These are phyloP conservation scores for Backusella mclennaniae DNA, from an alignment of 192 early-diverging fungal species.

Conservation along the genomic window DNA sequence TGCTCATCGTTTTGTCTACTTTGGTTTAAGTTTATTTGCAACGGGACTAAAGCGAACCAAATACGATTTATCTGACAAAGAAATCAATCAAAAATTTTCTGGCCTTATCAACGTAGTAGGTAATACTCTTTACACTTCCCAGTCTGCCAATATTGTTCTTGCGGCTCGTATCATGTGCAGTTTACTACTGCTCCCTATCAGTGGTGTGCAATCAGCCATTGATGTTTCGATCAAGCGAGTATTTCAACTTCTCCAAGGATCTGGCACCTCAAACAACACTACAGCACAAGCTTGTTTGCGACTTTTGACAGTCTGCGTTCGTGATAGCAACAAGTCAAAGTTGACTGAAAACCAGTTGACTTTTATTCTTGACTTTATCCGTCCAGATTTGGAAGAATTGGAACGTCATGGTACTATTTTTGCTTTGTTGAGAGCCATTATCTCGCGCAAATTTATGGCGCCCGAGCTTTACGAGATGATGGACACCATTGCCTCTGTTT, in stretches of 20 bases:
- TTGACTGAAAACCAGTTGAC: slow-evolving; percentile 78
- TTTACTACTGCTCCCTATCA: slow-evolving; percentile 72
- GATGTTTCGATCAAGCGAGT: slow-evolving; percentile 73
- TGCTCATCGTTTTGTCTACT: slow-evolving; percentile 88
- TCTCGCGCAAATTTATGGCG: slow-evolving; percentile 80
- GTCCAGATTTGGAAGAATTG: slow-evolving; percentile 87
- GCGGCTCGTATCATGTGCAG: slow-evolving; percentile 73
- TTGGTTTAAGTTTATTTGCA: slow-evolving; percentile 87
- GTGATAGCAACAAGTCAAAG: slow-evolving; percentile 66
- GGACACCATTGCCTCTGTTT: slow-evolving; percentile 73
- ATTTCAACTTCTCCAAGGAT: slow-evolving; percentile 71
- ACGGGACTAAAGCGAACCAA: slow-evolving; percentile 60
- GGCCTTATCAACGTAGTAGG: slow-evolving; percentile 81
- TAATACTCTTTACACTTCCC: slow-evolving; percentile 82
- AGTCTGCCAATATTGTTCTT: slow-evolving; percentile 62
- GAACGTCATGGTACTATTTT: slow-evolving; percentile 84
- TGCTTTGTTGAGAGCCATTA: slow-evolving; percentile 81
- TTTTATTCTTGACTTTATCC: slow-evolving; percentile 73
- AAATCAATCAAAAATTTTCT: slow-evolving; percentile 72
- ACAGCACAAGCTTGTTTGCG: slow-evolving; percentile 80
- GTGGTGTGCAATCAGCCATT: slow-evolving; percentile 62
- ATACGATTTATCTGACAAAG: slow-evolving; percentile 51
- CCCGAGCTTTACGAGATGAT: slow-evolving; percentile 95
- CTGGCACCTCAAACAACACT: slow-evolving; percentile 59
- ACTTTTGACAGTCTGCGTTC: slow-evolving; percentile 78